These are phyloP conservation scores for Colletotrichum lentis DNA, from an alignment of 2,329 filamentous ascomycete genomes.

Conservation along the genomic window DNA sequence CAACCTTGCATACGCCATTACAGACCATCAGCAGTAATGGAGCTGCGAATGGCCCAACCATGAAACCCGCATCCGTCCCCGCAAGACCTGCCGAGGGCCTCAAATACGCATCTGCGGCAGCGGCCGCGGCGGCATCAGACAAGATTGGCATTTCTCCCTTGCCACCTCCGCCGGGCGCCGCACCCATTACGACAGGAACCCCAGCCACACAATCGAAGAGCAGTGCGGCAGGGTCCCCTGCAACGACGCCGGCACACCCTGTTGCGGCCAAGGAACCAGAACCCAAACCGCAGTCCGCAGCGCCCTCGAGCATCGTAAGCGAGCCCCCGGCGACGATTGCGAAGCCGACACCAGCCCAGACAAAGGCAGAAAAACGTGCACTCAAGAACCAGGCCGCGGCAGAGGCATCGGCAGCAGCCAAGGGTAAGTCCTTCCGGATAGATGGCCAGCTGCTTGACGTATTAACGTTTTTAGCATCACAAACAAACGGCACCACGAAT, in stretches of 20 bases:
- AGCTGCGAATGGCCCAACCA: slow-evolving; percentile 64
- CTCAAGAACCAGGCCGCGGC: slow-evolving; percentile 55
- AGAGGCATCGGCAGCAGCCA: slow-evolving; percentile 55
- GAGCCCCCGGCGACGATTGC: slow-evolving; percentile 40
- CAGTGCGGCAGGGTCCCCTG: slow-evolving; percentile 65
- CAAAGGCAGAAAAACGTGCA: slow-evolving; percentile 51
- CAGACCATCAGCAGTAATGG: slow-evolving; percentile 69
- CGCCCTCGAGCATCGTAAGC: slow-evolving; percentile 43
- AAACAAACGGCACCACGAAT: slow-evolving; percentile 62
- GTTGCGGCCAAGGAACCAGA: slow-evolving; percentile 50
- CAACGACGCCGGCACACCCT: slow-evolving; percentile 57
- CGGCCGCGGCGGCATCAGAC: slow-evolving; percentile 89
- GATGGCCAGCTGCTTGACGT: not conserved
- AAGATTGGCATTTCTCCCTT: slow-evolving; percentile 90
- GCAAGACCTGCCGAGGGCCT: slow-evolving; percentile 86
- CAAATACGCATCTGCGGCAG: slow-evolving; percentile 96
- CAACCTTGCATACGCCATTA: slow-evolving; percentile 82
- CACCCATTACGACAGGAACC: slow-evolving; percentile 51
- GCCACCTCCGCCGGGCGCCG: slow-evolving; percentile 81
- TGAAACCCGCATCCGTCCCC: slow-evolving; percentile 93
- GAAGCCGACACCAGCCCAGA: slow-evolving; percentile 44
- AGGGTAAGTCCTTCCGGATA: slow-evolving; percentile 49
- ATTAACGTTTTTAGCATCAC: slow-evolving; percentile 45
- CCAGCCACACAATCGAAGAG: slow-evolving; percentile 61
- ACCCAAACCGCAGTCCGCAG: slow-evolving; percentile 45